A percentile compares a stretch with the other conserved stretches of the same genome.
Conservation (phyloP, 306 rosid genomes). For the Vigna hirtella region DNA sequence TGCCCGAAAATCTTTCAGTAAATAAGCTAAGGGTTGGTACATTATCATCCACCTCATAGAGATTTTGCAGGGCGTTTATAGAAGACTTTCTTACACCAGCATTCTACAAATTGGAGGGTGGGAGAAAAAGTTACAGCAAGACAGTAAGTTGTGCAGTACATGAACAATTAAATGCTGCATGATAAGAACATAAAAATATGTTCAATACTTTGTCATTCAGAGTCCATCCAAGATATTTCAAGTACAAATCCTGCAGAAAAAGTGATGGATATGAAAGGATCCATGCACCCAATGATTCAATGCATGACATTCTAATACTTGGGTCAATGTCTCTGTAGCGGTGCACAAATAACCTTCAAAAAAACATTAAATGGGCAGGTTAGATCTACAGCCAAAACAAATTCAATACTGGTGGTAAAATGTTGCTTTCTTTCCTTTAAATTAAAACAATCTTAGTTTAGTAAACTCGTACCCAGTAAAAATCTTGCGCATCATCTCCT, state of each 20-base stretch:
- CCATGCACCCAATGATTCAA: constrained; percentile 93
- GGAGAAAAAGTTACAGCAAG: constrained; percentile 26
- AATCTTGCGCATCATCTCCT: constrained; percentile 98
- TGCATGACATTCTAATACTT: constrained; percentile 87
- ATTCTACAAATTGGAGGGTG: constrained; percentile 58
- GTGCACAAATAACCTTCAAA: constrained; percentile 94
- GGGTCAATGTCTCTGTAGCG: constrained; percentile 96
- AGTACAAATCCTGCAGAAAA: constrained; percentile 93
- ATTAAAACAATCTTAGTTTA: constrained; percentile 39
- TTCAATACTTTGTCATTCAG: constrained; percentile 89
- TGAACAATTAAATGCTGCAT: constrained; percentile 30
- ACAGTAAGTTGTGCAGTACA: constrained; percentile 34
- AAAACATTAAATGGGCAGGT: constrained; percentile 43
- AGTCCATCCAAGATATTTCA: constrained; percentile 98
- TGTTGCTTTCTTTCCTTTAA: constrained; percentile 3
- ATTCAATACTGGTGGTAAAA: constrained; percentile 6
- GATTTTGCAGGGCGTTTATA: constrained; percentile 85
- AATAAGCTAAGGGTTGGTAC: constrained; percentile 91
- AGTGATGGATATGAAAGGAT: constrained; percentile 92
- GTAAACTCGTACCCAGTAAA: constrained; percentile 84
- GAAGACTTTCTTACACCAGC: constrained; percentile 94
- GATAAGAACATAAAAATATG: constrained; percentile 32
- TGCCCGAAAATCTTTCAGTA: constrained; percentile 91
- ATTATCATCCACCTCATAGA: constrained; percentile 88
- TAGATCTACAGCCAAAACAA: constrained; percentile 46